These are phyloP conservation scores for Globisporangium perplexum DNA, from an alignment of 352 stramenopile genomes.

Conservation along the genomic window DNA sequence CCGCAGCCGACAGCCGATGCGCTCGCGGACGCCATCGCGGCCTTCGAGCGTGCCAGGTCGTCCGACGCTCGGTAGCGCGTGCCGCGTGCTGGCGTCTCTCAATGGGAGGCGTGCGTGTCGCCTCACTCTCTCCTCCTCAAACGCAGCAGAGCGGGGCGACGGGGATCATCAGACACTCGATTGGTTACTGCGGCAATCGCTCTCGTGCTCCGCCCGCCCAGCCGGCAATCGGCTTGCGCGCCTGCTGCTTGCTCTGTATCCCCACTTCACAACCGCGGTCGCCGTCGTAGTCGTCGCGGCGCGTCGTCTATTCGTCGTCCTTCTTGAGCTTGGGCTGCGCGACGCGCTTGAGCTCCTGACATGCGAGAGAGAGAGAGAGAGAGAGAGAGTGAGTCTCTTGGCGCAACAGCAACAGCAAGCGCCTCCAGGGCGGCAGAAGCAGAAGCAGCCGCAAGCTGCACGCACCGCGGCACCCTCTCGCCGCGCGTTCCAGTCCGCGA, in stretches of 20 bases:
- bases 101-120: too few relatives aligned
- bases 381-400: not conserved
- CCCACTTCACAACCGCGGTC: too few relatives aligned
- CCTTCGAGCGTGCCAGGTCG: conserved; percentile 22
- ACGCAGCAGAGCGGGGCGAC: too few relatives aligned
- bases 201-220: too few relatives aligned
- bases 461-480: conserved; percentile 55
- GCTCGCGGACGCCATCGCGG: conserved; percentile 44
- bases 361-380: conserved; percentile 1
- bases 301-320: conserved; percentile 39
- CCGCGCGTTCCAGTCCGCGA: conserved; percentile 76
- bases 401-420: not conserved
- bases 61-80: not conserved
- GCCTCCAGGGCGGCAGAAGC: not conserved
- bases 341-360: conserved; percentile 61
- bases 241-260: too few relatives aligned
- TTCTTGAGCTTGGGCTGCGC: conserved; percentile 43
- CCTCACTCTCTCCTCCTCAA: too few relatives aligned
- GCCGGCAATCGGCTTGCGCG: too few relatives aligned
- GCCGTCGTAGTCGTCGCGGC: too few relatives aligned
- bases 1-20: conserved; percentile 48
- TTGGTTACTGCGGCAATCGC: too few relatives aligned
- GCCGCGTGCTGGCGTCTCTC: too few relatives aligned
- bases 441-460: conserved; percentile 2
- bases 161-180: too few relatives aligned